phyloP scores from a whole-genome alignment of 345 rosid genomes.

The Lagerstroemia speciosa region DNA sequence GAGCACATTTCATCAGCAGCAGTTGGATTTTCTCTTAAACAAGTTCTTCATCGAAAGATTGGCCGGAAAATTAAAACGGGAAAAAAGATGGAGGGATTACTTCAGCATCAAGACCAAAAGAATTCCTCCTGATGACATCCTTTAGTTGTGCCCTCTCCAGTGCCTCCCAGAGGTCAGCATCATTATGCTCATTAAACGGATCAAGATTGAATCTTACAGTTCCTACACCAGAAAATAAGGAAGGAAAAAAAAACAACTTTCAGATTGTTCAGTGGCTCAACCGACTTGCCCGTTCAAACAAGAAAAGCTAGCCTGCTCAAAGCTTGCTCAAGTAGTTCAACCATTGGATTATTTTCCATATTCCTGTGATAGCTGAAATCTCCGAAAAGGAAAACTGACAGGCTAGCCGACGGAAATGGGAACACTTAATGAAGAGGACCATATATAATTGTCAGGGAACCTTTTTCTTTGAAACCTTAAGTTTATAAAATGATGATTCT shows the following conservation, averaged over 20 bases:
- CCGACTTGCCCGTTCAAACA: neutral
- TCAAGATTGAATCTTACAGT: constrained; percentile 86
- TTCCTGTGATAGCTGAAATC: neutral
- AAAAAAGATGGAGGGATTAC: constrained; percentile 18
- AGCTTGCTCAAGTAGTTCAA: neutral
- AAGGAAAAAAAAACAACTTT: neutral
- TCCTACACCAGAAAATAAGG: constrained; percentile 32
- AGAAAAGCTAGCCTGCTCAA: neutral
- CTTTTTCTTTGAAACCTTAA: no score
- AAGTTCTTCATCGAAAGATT: neutral
- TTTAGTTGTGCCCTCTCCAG: constrained; percentile 77
- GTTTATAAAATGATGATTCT: no score
- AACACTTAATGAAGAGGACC: no score
- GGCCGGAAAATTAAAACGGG: neutral
- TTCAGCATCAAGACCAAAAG: constrained; percentile 69
- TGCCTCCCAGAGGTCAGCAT: constrained; percentile 92
- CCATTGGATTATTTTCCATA: neutral
- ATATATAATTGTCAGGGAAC: no score
- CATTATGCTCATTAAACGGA: constrained; percentile 78
- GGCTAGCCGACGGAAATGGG: no score
- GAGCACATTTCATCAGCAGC: neutral
- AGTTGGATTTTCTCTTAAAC: neutral
- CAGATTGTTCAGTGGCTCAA: neutral
- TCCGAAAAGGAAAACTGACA: neutral
- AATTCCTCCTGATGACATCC: constrained; percentile 62